Evolutionary conservation across 2,329 filamentous ascomycete genomes (phyloP).

Genomic region (Sarocladiaceae sp.): DNA sequence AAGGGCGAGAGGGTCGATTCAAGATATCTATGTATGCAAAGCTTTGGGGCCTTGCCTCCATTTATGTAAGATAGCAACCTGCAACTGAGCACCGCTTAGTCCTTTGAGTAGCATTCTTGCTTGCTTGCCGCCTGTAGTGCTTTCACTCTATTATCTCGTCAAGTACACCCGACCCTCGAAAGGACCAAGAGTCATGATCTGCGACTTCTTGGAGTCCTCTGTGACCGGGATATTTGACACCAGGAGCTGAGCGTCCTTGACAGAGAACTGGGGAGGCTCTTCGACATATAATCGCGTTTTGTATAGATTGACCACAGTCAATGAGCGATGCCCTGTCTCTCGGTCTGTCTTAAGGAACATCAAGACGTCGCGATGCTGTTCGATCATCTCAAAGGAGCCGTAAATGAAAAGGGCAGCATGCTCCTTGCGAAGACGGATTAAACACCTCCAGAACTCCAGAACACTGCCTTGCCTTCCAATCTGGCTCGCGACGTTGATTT

Average conservation of each 20-base stretch:
- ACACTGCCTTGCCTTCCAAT: neutral
- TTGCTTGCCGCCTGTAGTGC: neutral
- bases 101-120: neutral
- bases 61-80: neutral
- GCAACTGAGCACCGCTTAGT: neutral
- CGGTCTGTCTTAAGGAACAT: neutral
- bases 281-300: neutral
- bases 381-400: neutral
- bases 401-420: neutral
- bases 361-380: neutral
- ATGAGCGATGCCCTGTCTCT: neutral
- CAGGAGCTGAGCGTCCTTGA: neutral
- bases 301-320: neutral
- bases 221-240: neutral
- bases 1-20: neutral
- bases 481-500: neutral
- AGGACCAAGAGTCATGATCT: neutral
- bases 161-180: neutral
- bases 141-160: neutral
- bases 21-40: neutral
- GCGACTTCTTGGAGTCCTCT: neutral
- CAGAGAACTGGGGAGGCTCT: neutral
- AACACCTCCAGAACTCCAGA: neutral
- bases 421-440: neutral
- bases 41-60: neutral